Evolutionary conservation across 108 stramenopile species (phyloP), one percentile per base, ranked within the genome.

Genomic region (Fragilaria radians): DNA sequence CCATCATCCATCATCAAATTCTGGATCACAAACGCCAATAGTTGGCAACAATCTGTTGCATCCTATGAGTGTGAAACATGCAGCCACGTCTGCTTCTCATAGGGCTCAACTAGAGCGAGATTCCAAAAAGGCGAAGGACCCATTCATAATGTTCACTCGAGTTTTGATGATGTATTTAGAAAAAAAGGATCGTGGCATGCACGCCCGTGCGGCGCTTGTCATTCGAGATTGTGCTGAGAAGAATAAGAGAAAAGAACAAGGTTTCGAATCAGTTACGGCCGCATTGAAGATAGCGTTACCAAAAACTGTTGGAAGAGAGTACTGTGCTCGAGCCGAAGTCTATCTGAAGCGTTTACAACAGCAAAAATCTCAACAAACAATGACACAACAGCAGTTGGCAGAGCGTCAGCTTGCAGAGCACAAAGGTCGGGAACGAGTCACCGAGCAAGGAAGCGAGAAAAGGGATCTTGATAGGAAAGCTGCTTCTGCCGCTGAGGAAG

Each of bases 111-210:
- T n/a, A n/a, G n/a, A n/a, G n/a, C n/a, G n/a, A n/a, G n/a, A n/a
- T n/a, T n/a, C n/a, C 4, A 81, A 79, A 59, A 70, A 75, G 42
- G 74, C 80, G 59, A 92, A 92, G 74, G 85, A 88, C 61, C 62
- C 67, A 30, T 92, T 88, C 53, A 61, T 88, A 52, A 81, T 92
- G 79, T 88, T 92, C 57, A 92, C 91, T 0, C 66, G 81, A 19
- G 87, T 88, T 23, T 60, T 92, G 47, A 83, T 92, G 71, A 88
- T 85, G 54, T 85, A 83, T 34, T 67, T 92, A 29, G 87, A 92
- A 74, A 65, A 71, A 66, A 80, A 85, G 42, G 85, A 92, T 70
- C 48, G 63, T 7, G 63, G 32, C 0, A 59, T 86, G 71, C 87
- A 92, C 59, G 28, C 45, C 29, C 33, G 66, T n/a, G 91, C 87